Evolutionary conservation across 2,329 filamentous ascomycete genomes (phyloP).

Genomic region (Ophiostoma himal-ulmi): DNA sequence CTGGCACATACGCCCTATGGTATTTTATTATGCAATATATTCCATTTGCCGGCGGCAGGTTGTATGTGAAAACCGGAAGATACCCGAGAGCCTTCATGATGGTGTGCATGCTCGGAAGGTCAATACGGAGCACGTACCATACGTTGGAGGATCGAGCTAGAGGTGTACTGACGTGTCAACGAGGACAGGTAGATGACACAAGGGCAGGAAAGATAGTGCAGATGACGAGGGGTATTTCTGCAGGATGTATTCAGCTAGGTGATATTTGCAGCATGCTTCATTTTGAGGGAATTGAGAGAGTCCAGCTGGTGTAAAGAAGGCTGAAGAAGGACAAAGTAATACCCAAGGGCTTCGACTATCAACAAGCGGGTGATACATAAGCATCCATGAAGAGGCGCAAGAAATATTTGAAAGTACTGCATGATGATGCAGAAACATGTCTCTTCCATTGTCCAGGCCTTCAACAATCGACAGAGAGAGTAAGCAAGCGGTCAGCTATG

Average conservation of each 20-base stretch:
- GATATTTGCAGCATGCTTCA: background rate
- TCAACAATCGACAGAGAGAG: background rate
- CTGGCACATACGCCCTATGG: background rate
- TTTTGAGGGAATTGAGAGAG: background rate
- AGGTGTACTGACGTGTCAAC: background rate
- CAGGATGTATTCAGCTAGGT: background rate
- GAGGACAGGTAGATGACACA: background rate
- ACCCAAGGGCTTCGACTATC: background rate
- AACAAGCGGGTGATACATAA: background rate
- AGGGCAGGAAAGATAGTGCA: background rate
- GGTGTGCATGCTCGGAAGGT: background rate
- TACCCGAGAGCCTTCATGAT: background rate
- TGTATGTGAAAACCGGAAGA: background rate
- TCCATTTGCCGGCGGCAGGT: background rate
- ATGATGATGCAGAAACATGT: slow-evolving; percentile 2
- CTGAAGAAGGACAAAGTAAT: background rate
- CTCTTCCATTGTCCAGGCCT: background rate
- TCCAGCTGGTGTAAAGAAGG: background rate
- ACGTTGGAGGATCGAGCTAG: too few relatives aligned
- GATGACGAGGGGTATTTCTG: background rate
- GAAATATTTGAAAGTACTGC: background rate
- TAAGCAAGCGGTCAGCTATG: background rate
- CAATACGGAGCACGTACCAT: background rate
- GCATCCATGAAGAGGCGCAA: background rate
- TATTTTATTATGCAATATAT: background rate